Base-by-base conservation (phyloP, 768 basidiomycete species). In the Pisolithus orientalis region DNA sequence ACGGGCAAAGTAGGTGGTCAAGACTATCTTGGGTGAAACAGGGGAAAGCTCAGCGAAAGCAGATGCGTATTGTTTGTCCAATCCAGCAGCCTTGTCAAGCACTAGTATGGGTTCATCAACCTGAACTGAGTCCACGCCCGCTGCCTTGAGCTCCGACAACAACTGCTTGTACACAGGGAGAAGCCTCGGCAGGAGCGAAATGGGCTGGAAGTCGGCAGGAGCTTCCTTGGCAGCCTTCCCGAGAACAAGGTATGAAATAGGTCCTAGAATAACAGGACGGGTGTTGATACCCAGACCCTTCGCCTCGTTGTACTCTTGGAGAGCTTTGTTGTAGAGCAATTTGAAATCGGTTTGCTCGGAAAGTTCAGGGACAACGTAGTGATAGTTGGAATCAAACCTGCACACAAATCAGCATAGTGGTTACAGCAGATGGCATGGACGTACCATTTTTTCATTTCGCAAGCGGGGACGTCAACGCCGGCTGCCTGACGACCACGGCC, bases 401-500 rank as follows among this genome's bases (percentile, higher is more conserved):
- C 32, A 50, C 17, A 13, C 28, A 56, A 44, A 29, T 9, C 25
- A 44, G 28, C 53, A 28, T 63, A 39, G 3, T 16, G 45, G 37
- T 14, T 39, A 14, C 39, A 37, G 32, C 50, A 14, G 25, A 29
- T 28, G 13, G 14, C 49, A 3, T 51, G 51, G 17, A 75, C 84
- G 62, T 66, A 91, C 95, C 96, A 99, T 75, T 98, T 98, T 82
- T 96, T 97, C 96, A 98, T 98, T 78, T 97, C 94, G 58, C 83
- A 92, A 45, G 94, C 93, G 47, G 91, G 92, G 58, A 98, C 93
- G 74, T 99, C 96, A 62, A 98, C 94, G 54, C 84, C 87, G 57
- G 83, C 90, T 39, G 87, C 79, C 74, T 99, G 96, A 60, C 95
- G 91, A 53, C 96, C 96, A 74, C 96, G 95, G 50, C 95, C 96